These are phyloP conservation scores for Priceomyces haplophilus DNA, from an alignment of 805 yeast species.

Conservation along the genomic window DNA sequence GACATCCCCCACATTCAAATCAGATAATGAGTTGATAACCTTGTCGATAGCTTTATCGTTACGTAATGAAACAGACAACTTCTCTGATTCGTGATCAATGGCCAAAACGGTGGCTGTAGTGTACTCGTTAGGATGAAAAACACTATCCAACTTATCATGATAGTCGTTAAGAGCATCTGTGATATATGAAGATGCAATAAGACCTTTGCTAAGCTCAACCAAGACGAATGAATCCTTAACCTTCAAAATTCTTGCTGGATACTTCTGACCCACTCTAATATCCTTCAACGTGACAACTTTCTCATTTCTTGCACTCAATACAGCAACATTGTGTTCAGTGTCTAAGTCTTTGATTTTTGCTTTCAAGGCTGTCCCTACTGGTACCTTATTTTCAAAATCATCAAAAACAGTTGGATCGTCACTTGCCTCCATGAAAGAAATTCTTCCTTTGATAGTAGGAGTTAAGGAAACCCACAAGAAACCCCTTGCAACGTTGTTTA, in stretches of 20 bases:
- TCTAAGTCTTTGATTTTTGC: slow-evolving; percentile 56
- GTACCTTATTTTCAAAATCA: slow-evolving; percentile 55
- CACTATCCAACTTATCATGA: slow-evolving; percentile 48
- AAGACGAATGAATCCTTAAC: slow-evolving; percentile 58
- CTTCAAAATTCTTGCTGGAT: slow-evolving; percentile 63
- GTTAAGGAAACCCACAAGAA: slow-evolving; percentile 66
- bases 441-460: slow-evolving; percentile 64
- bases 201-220: slow-evolving; percentile 63
- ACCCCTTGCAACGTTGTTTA: slow-evolving; percentile 62
- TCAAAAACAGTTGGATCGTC: slow-evolving; percentile 48
- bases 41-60: slow-evolving; percentile 50
- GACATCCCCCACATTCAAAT: slow-evolving; percentile 65
- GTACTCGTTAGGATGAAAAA: slow-evolving; percentile 49
- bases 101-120: slow-evolving; percentile 55
- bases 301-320: slow-evolving; percentile 49
- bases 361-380: slow-evolving; percentile 68
- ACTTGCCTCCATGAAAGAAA: slow-evolving; percentile 62
- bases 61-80: slow-evolving; percentile 64
- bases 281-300: slow-evolving; percentile 43
- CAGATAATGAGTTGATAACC: slow-evolving; percentile 45
- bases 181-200: slow-evolving; percentile 62
- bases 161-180: slow-evolving; percentile 78
- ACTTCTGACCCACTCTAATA: slow-evolving; percentile 49
- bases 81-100: slow-evolving; percentile 47
- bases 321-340: slow-evolving; percentile 47